phyloP scores from a whole-genome alignment of 306 rosid species.

The Cucurbita moschata region DNA sequence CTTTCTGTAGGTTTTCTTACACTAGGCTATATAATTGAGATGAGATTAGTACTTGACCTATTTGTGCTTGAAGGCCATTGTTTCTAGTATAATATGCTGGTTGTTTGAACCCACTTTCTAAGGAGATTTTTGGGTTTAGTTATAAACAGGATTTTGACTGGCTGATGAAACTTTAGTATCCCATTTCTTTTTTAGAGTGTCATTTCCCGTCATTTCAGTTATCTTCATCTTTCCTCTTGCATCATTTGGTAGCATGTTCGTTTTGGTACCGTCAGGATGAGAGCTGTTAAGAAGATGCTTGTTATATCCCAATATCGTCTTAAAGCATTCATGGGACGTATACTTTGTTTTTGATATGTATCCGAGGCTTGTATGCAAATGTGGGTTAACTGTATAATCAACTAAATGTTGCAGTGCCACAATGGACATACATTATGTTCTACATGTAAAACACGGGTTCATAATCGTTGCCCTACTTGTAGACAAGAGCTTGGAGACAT shows the following conservation, averaged over 20 bases:
- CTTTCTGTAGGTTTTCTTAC: not conserved
- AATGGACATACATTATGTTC: conserved; percentile 97
- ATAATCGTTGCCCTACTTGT: conserved; percentile 97
- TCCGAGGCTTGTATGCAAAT: not conserved
- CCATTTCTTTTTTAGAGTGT: not conserved
- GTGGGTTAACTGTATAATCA: not conserved
- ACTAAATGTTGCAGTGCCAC: conserved; percentile 60
- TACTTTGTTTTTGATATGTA: not conserved
- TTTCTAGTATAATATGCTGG: not conserved
- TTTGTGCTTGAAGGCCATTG: not conserved
- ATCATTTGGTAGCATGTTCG: not conserved
- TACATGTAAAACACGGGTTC: conserved; percentile 94
- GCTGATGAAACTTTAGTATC: not conserved
- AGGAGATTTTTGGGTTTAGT: not conserved
- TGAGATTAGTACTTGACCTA: not conserved
- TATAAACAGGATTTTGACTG: not conserved
- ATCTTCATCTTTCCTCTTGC: not conserved
- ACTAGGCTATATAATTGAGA: not conserved
- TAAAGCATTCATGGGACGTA: not conserved
- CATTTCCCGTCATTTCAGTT: not conserved
- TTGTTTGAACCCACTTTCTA: not conserved
- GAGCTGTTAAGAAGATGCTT: not conserved
- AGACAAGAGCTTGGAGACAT: conserved; percentile 99
- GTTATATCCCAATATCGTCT: not conserved
- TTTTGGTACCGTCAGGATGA: not conserved